Evolutionary conservation across 768 basidiomycete genomes (phyloP), one percentile per base, ranked within the genome.

Genomic region (Naganishia onofrii): DNA sequence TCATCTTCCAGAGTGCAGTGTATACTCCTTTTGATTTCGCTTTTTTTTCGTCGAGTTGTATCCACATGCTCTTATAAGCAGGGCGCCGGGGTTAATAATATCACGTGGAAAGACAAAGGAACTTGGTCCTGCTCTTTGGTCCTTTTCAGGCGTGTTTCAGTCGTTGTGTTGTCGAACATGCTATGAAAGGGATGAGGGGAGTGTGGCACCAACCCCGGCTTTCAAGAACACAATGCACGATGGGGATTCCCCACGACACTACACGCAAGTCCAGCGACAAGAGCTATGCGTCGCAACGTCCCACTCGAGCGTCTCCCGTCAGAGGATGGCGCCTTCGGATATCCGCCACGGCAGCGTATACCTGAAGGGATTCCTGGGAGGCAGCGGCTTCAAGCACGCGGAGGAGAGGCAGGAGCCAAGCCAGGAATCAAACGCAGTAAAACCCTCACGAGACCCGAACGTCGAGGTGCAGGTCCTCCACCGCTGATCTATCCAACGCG

Each of bases 371-470:
- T 51, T 26, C 60, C 60, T 2, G 60, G 60, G n/a, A 5, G 42
- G 1, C 23, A 26, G 9, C 42, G 60, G 21, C 60, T 42, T 8
- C 42, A 42, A 42, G 42, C 7, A 15, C 42, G 42, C 9, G 15
- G 42, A 42, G 42, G 42, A 17, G 42, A 42, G 2, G 15, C 15
- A 42, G 42, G 23, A 5, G 15, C 23, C 26, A 55, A 36, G 4
- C 60, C 64, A n/a, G 72, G 75, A 9, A 67, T 80, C 21, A 77
- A 76, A 67, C 86, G 94, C 66, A 91, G 91, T 78, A 99, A 98
- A 85, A 99, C 96, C 7, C 88, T 99, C 74, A 97, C 92, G 63
- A 87, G 92, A 70, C 96, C 96, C 76, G 96, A 99, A 84, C 88
- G 96, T 69, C 86, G 91, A 78, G 91, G 91, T 78, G 91, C 97